Conservation (phyloP, 495 filamentous ascomycete genomes). For the Neurospora sp. region DNA sequence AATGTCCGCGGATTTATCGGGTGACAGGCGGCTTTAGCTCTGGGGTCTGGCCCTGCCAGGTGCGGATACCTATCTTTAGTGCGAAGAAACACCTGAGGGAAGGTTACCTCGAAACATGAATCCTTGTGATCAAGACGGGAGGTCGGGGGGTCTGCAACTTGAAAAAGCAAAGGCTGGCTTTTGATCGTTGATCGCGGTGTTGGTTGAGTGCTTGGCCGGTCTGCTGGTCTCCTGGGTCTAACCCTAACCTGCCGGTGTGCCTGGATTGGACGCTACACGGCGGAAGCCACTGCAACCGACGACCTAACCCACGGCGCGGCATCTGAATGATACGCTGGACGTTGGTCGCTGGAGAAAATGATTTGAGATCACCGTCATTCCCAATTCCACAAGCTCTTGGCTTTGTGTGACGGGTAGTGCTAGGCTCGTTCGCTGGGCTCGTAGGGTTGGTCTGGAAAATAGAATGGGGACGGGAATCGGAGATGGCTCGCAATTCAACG, state of each 20-base stretch:
- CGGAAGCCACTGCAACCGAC: not conserved
- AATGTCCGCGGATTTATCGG: not conserved
- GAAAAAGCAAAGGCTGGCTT: not conserved
- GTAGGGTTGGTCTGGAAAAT: not conserved
- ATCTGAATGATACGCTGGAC: not conserved
- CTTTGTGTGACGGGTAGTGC: not conserved
- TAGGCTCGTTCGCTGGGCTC: not conserved
- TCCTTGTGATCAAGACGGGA: not conserved
- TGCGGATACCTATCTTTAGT: not conserved
- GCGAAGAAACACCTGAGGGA: not conserved
- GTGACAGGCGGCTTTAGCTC: not conserved
- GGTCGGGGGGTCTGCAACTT: not conserved
- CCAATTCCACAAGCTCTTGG: not conserved
- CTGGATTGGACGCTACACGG: not conserved
- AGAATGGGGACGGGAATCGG: not conserved
- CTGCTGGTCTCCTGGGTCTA: not conserved
- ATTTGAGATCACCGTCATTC: not conserved
- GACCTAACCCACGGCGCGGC: not conserved
- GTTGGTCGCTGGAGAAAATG: not conserved
- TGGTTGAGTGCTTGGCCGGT: not conserved
- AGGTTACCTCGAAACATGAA: not conserved
- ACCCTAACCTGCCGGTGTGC: not conserved
- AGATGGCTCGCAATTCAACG: not conserved
- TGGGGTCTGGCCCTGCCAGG: not conserved
- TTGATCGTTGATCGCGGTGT: not conserved